Conservation (phyloP, 306 rosid species). For the Citrullus colocynthis region DNA sequence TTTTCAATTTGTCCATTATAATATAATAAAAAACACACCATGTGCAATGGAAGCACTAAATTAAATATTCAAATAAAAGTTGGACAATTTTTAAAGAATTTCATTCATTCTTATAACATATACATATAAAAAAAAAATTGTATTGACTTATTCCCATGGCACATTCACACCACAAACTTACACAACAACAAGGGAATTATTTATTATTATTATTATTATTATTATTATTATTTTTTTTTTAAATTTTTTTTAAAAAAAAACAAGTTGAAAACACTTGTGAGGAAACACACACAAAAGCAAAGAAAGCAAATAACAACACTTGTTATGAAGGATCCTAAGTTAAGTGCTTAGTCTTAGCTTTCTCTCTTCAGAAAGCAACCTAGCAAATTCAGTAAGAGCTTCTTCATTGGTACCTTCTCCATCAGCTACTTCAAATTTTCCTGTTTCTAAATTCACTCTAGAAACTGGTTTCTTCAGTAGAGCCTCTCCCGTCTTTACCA, state of each 20-base stretch:
- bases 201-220: no score
- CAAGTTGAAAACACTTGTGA: no score
- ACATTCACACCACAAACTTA: background rate
- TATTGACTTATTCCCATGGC: background rate
- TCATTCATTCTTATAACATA: no score
- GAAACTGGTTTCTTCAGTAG: slow-evolving; percentile 18
- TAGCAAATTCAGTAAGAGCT: slow-evolving; percentile 13
- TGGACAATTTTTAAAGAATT: no score
- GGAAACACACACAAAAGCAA: background rate
- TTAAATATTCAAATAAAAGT: no score
- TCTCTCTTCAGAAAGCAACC: slow-evolving; percentile 10
- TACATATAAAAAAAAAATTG: background rate
- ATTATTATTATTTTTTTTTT: no score
- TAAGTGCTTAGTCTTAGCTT: background rate
- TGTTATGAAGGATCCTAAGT: background rate
- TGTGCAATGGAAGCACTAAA: no score
- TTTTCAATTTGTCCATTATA: no score
- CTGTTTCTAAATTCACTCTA: slow-evolving; percentile 13
- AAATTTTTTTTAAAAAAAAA: no score
- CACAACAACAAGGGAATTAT: background rate
- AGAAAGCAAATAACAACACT: background rate
- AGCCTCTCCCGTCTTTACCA: slow-evolving; percentile 11
- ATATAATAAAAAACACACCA: no score
- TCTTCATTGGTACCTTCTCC: slow-evolving; percentile 13
- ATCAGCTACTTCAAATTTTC: slow-evolving; percentile 9